Percentiles rank a stretch among this genome's conserved stretches.
Evolutionary conservation across 2,329 filamentous ascomycete species (phyloP).

Genomic region (Aspergillus aculeatinus): DNA sequence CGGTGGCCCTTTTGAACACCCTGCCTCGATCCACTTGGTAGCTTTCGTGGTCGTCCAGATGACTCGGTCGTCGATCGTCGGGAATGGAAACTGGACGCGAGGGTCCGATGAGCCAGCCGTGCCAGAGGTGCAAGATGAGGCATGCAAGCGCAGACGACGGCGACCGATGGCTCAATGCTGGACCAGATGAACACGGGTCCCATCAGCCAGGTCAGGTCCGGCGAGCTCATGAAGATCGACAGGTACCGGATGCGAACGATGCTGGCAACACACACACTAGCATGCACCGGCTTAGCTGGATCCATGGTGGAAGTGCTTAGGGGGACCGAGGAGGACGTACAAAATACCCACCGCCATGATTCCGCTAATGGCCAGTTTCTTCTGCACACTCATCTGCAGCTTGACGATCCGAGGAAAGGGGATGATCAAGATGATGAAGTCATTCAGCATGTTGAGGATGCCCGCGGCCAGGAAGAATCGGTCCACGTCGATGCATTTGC

Average conservation of each 20-base stretch:
- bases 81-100: neutral
- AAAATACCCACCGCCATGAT: slow-evolving; percentile 20
- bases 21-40: neutral
- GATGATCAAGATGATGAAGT: slow-evolving; percentile 1
- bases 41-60: neutral
- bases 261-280: slow-evolving; percentile 9
- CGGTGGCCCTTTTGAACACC: neutral
- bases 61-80: neutral
- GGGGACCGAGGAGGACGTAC: neutral
- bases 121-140: slow-evolving; percentile 16
- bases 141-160: slow-evolving; percentile 14
- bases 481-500: slow-evolving; percentile 9
- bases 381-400: slow-evolving; percentile 14
- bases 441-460: slow-evolving; percentile 14
- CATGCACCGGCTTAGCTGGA: neutral
- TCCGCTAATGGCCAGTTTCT: slow-evolving; percentile 15
- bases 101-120: neutral
- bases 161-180: slow-evolving; percentile 12
- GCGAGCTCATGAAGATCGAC: neutral
- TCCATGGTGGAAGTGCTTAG: neutral
- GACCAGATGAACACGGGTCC: slow-evolving; percentile 13
- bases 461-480: slow-evolving; percentile 13
- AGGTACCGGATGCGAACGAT: slow-evolving; percentile 8
- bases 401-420: slow-evolving; percentile 9
- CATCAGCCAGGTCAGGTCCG: slow-evolving; percentile 13